Conservation (phyloP, 1,139 yeast species). For the Suhomyces wounanorum region DNA sequence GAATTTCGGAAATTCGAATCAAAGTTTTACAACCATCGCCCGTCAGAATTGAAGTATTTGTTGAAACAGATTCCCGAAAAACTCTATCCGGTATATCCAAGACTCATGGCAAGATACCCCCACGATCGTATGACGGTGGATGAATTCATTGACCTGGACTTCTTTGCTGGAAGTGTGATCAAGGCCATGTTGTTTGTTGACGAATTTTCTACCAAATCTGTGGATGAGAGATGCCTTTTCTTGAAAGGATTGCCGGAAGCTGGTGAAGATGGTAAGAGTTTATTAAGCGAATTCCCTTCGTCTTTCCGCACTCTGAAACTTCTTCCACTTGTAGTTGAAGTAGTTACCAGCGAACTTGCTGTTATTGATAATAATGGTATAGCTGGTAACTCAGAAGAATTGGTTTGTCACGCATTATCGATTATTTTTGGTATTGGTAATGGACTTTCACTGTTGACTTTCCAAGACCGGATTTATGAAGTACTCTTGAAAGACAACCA, state of each 20-base stretch:
- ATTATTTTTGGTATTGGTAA: slow-evolving; percentile 67
- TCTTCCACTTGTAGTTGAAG: slow-evolving; percentile 63
- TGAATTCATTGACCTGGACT: slow-evolving; percentile 54
- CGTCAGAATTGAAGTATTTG: slow-evolving; percentile 50
- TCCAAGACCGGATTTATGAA: slow-evolving; percentile 65
- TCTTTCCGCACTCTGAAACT: slow-evolving; percentile 71
- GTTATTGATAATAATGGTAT: slow-evolving; percentile 20
- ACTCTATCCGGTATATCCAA: slow-evolving; percentile 34
- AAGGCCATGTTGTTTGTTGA: slow-evolving; percentile 83
- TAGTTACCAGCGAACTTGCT: slow-evolving; percentile 38
- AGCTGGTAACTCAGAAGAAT: slow-evolving; percentile 24
- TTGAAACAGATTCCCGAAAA: slow-evolving; percentile 43
- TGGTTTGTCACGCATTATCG: slow-evolving; percentile 57
- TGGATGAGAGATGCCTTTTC: slow-evolving; percentile 68
- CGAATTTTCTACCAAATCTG: slow-evolving; percentile 75
- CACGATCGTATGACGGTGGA: slow-evolving; percentile 50
- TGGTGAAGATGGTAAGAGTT: slow-evolving; percentile 25
- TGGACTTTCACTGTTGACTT: slow-evolving; percentile 71
- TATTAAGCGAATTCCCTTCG: slow-evolving; percentile 70
- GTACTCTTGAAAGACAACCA: slow-evolving; percentile 32
- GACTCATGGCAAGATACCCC: slow-evolving; percentile 45
- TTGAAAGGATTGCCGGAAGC: slow-evolving; percentile 58
- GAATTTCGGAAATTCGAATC: slow-evolving; percentile 46
- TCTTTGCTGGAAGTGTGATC: slow-evolving; percentile 78
- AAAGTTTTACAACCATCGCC: slow-evolving; percentile 45